These are phyloP conservation scores for Diplodia sapinea DNA, from an alignment of 2,329 filamentous ascomycete species.

Conservation along the genomic window DNA sequence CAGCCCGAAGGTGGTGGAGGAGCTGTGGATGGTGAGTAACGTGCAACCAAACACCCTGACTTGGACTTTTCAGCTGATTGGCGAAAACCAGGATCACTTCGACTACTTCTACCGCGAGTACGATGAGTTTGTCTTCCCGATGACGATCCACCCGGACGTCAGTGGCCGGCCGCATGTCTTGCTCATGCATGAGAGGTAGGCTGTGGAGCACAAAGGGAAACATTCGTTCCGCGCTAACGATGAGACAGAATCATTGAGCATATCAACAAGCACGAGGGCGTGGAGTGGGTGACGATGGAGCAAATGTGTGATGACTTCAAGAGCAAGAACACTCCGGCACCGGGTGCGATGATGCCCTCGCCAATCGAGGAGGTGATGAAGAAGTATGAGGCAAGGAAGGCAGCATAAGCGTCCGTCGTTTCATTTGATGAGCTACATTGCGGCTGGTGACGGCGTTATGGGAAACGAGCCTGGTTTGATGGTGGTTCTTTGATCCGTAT, in stretches of 20 bases:
- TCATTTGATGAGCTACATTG: not conserved
- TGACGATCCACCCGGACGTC: slow-evolving; percentile 75
- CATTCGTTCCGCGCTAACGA: slow-evolving; percentile 9
- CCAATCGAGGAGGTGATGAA: slow-evolving; percentile 60
- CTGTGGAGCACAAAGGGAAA: too few species aligned
- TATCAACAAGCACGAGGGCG: slow-evolving; percentile 67
- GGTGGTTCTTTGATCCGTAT: not conserved
- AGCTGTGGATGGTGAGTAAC: slow-evolving; percentile 59
- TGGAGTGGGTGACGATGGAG: slow-evolving; percentile 72
- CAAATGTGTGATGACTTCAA: slow-evolving; percentile 77
- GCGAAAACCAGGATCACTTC: slow-evolving; percentile 61
- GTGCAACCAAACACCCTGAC: slow-evolving; percentile 42
- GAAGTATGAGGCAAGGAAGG: slow-evolving; percentile 45
- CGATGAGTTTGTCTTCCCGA: slow-evolving; percentile 77
- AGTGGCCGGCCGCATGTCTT: slow-evolving; percentile 71
- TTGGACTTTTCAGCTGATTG: slow-evolving; percentile 57
- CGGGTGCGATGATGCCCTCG: slow-evolving; percentile 67
- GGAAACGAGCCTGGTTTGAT: not conserved
- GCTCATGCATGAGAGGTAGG: slow-evolving; percentile 72
- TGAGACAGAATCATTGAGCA: slow-evolving; percentile 65
- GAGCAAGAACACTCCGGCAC: slow-evolving; percentile 63
- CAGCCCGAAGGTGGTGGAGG: slow-evolving; percentile 64
- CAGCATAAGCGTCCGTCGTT: slow-evolving; percentile 9
- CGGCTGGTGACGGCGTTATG: not conserved
- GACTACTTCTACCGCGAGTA: slow-evolving; percentile 79